Conservation (phyloP, 805 yeast genomes). For the Kodamaea fukazawae region DNA sequence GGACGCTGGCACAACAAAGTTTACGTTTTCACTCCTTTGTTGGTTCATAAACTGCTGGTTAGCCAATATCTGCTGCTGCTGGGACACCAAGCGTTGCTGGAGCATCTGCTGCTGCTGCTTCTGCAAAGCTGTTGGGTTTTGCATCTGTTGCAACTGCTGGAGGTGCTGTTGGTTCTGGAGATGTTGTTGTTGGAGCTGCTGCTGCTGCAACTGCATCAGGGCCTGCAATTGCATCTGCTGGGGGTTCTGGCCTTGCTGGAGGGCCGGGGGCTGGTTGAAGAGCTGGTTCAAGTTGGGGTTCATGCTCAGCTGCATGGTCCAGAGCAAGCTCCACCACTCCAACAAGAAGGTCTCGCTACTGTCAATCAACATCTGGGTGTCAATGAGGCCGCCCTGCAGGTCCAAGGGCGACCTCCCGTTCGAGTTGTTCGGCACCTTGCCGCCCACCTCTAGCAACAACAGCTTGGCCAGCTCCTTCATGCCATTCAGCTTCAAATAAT, state of each 20-base stretch:
- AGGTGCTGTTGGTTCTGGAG: constrained; percentile 4
- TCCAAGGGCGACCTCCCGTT: constrained; percentile 3
- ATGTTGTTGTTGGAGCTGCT: constrained; percentile 6
- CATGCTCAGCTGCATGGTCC: constrained; percentile 48
- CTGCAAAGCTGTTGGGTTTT: constrained; percentile 1
- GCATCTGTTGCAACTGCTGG: constrained; percentile 2
- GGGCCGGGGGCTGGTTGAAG: constrained; percentile 8
- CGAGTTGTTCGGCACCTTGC: constrained; percentile 35
- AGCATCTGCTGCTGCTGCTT: constrained; percentile 5
- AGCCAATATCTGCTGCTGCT: constrained; percentile 1
- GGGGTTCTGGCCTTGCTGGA: constrained; percentile 10
- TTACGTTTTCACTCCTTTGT: constrained; percentile 8
- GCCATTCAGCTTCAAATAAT: constrained; percentile 47
- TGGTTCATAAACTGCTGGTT: constrained; percentile 6
- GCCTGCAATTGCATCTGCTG: constrained; percentile 12
- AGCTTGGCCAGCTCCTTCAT: constrained; percentile 49
- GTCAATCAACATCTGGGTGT: constrained; percentile 32
- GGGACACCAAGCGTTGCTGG: constrained; percentile 6
- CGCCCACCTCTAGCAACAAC: constrained; percentile 41
- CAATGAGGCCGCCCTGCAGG: constrained; percentile 5
- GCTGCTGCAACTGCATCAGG: constrained; percentile 13
- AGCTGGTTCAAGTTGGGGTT: constrained; percentile 29
- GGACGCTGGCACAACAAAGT: constrained; percentile 9
- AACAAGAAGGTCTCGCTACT: constrained; percentile 43
- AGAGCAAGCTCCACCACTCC: constrained; percentile 57